These are phyloP conservation scores for Panaeolus papilionaceus DNA, from an alignment of 768 basidiomycete species.

Conservation along the genomic window DNA sequence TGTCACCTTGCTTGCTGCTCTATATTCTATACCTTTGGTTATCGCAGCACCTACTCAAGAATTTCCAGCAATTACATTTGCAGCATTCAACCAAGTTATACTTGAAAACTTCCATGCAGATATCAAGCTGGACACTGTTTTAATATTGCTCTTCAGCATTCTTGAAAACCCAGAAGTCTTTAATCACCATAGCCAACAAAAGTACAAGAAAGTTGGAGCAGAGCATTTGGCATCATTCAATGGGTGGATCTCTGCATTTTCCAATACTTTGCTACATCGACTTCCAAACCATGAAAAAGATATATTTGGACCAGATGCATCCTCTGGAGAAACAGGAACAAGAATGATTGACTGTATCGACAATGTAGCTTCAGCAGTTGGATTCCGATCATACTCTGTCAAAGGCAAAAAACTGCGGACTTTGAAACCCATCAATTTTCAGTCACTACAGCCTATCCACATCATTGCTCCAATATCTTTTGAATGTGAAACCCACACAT, in stretches of 20 bases:
- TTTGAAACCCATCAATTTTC: background rate
- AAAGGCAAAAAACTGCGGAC: background rate
- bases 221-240: too few species aligned
- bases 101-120: slow-evolving; percentile 21
- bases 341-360: too few species aligned
- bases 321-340: too few species aligned
- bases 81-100: slow-evolving; percentile 24
- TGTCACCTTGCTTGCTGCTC: background rate
- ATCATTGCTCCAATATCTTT: too few species aligned
- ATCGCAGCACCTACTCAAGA: slow-evolving; percentile 5
- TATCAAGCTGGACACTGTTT: slow-evolving; percentile 24
- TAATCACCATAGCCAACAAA: slow-evolving; percentile 24
- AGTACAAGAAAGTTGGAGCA: background rate
- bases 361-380: background rate
- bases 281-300: background rate
- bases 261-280: too few species aligned
- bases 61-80: slow-evolving; percentile 26
- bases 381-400: background rate
- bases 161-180: slow-evolving; percentile 26
- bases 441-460: background rate
- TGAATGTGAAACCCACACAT: too few species aligned
- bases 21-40: slow-evolving; percentile 2
- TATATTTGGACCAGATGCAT: background rate
- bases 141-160: slow-evolving; percentile 25
- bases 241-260: too few species aligned